Evolutionary conservation across 345 rosid species (phyloP).

Genomic region (Draba incana): DNA sequence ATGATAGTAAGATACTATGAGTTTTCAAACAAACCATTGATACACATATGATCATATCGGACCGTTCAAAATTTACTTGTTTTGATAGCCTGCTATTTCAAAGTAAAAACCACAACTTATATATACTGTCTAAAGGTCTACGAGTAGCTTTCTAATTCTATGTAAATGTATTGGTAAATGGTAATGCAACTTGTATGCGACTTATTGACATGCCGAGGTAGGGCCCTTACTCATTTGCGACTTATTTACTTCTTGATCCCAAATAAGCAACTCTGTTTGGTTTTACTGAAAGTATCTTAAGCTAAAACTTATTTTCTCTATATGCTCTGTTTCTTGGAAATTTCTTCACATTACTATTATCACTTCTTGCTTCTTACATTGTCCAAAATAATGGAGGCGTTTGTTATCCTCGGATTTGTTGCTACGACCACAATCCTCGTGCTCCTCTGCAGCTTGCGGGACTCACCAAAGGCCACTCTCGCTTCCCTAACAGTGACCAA

Average conservation of each 20-base stretch:
- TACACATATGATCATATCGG: too few species aligned
- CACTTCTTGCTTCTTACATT: not conserved
- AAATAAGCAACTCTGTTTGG: not conserved
- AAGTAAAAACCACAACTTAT: not conserved
- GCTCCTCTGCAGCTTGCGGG: not conserved
- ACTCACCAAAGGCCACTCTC: slow-evolving; percentile 16
- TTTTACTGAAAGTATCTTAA: not conserved
- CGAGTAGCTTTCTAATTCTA: not conserved
- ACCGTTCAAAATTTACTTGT: slow-evolving; percentile 7
- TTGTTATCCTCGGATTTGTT: not conserved
- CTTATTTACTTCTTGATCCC: not conserved
- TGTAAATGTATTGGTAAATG: slow-evolving; percentile 8
- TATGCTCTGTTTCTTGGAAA: slow-evolving; percentile 1
- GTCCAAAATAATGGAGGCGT: slow-evolving; percentile 14
- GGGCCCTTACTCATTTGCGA: slow-evolving; percentile 8
- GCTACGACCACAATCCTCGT: not conserved
- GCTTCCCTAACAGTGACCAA: slow-evolving; percentile 13
- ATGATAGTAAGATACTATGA: too few species aligned
- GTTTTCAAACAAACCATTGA: too few species aligned
- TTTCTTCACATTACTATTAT: not conserved
- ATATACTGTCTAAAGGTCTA: not conserved
- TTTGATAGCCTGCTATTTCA: not conserved
- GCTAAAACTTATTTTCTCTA: not conserved
- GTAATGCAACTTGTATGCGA: slow-evolving; percentile 11
- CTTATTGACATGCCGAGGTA: not conserved